phyloP scores from a whole-genome alignment of 495 filamentous ascomycete species.

The Darksidea phi region DNA sequence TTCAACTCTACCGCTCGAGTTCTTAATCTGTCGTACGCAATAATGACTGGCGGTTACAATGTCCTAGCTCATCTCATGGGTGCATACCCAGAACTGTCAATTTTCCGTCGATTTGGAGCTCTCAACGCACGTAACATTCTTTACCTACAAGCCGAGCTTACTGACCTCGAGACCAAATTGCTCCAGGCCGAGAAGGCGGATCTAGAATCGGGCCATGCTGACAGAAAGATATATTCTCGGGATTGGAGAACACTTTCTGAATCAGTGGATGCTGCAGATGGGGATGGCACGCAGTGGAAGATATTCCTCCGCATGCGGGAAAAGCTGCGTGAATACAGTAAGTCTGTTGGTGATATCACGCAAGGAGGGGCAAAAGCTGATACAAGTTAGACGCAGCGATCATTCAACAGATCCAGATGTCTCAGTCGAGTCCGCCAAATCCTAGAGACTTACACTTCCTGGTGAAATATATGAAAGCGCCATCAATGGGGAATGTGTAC shows the following conservation, averaged over 20 bases:
- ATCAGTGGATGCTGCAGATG: neutral
- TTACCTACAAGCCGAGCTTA: conserved; percentile 14
- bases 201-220: neutral
- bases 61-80: neutral
- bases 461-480: conserved; percentile 2
- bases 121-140: conserved; percentile 15
- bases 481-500: conserved; percentile 8
- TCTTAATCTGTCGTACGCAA: neutral
- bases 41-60: neutral
- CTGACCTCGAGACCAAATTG: conserved; percentile 3
- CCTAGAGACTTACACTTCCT: neutral
- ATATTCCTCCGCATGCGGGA: neutral
- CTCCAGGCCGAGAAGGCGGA: neutral
- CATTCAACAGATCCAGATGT: neutral
- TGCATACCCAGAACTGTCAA: conserved; percentile 5
- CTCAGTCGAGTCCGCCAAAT: neutral
- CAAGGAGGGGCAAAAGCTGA: too few species aligned
- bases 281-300: neutral
- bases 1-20: neutral
- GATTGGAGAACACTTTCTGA: conserved; percentile 2
- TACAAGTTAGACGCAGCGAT: too few species aligned
- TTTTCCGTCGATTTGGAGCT: conserved; percentile 11
- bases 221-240: conserved; percentile 1
- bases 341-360: neutral
- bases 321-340: conserved; percentile 10